These are phyloP conservation scores for Theileria equi DNA, from an alignment of 169 alveolate genomes.

Conservation along the genomic window DNA sequence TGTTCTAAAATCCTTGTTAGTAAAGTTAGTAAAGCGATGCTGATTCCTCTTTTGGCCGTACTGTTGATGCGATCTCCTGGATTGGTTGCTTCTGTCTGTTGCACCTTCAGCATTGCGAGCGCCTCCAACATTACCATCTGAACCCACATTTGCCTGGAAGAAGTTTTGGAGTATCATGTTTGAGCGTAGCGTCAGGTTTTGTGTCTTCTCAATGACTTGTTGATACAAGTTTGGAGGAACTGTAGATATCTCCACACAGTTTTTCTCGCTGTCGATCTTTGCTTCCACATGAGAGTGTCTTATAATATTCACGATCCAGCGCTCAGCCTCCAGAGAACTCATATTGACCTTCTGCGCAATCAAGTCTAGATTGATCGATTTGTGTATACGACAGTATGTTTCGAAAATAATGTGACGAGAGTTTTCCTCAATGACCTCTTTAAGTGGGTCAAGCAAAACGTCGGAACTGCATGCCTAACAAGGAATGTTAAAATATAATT, in stretches of 20 bases:
- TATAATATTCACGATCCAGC: constrained; percentile 88
- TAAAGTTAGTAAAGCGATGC: neutral
- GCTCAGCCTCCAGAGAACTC: constrained; percentile 85
- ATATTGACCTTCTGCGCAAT: constrained; percentile 84
- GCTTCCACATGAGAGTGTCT: constrained; percentile 86
- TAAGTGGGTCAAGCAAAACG: constrained; percentile 79
- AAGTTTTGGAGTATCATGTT: constrained; percentile 79
- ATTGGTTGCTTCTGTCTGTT: neutral
- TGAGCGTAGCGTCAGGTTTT: constrained; percentile 75
- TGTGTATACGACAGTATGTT: constrained; percentile 88
- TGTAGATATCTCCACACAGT: constrained; percentile 87
- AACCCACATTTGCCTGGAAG: constrained; percentile 37
- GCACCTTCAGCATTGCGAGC: constrained; percentile 13
- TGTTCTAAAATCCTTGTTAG: constrained; percentile 1
- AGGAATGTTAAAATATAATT: too few species aligned
- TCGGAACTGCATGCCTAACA: constrained; percentile 77
- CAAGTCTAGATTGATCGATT: constrained; percentile 84
- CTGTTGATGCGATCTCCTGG: neutral
- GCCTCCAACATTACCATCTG: neutral
- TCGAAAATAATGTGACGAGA: constrained; percentile 85
- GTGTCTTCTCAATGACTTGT: constrained; percentile 83
- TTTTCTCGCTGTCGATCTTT: constrained; percentile 86
- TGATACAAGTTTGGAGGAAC: constrained; percentile 83
- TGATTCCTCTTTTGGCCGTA: constrained; percentile 9
- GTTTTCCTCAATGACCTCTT: constrained; percentile 83